phyloP scores from a whole-genome alignment of 768 basidiomycete genomes.

The Goffeauzyma gilvescens region DNA sequence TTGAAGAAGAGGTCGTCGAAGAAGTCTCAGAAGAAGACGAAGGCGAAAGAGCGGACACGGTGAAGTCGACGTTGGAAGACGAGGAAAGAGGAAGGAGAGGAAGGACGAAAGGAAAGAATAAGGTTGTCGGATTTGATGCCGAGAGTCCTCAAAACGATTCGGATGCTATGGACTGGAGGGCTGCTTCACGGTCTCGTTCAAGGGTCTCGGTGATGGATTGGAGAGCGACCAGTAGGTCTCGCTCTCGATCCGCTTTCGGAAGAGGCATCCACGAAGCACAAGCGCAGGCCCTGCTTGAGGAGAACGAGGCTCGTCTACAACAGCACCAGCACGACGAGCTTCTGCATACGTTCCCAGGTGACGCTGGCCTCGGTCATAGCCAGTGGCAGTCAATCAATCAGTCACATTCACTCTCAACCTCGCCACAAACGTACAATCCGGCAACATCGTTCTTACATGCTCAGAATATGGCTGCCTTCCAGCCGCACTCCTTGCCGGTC shows the following conservation, averaged over 20 bases:
- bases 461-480: background rate
- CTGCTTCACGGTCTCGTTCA: conserved; percentile 67
- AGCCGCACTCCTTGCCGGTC: background rate
- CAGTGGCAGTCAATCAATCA: conserved; percentile 1
- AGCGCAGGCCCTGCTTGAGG: too few species aligned
- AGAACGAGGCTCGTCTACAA: background rate
- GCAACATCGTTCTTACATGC: background rate
- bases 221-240: conserved; percentile 37
- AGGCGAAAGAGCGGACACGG: conserved; percentile 6
- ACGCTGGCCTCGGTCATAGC: background rate
- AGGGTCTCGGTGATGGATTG: conserved; percentile 60
- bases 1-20: conserved; percentile 14
- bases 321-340: background rate
- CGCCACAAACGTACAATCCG: background rate
- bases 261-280: too few species aligned
- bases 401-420: background rate
- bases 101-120: conserved; percentile 27
- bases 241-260: conserved; percentile 46
- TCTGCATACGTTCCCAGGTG: background rate
- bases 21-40: conserved; percentile 15
- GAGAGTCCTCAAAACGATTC: conserved; percentile 39
- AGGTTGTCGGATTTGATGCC: conserved; percentile 26
- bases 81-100: conserved; percentile 24
- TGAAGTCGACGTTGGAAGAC: conserved; percentile 25
- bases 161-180: conserved; percentile 31